Conservation (phyloP, 2,329 filamentous ascomycete species). For the Fusarium albidum region DNA sequence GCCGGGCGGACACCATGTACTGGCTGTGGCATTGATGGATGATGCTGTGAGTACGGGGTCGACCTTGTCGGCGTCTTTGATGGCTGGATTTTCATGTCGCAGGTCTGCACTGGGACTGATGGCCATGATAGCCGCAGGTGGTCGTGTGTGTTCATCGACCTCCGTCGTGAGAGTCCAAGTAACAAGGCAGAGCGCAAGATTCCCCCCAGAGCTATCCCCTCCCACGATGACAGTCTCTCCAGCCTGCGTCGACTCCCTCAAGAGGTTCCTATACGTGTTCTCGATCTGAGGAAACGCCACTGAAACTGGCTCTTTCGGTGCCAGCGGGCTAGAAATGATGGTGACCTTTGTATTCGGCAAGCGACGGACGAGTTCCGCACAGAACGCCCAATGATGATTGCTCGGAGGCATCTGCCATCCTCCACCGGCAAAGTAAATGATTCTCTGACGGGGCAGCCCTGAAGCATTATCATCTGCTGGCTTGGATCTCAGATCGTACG, state of each 20-base stretch:
- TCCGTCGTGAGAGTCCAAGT: conserved; percentile 45
- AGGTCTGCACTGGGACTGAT: conserved; percentile 57
- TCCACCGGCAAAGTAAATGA: conserved; percentile 66
- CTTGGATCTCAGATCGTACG: conserved; percentile 33
- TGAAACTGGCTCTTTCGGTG: conserved; percentile 59
- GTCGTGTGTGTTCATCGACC: conserved; percentile 21
- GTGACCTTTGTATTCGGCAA: conserved; percentile 52
- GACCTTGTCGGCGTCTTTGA: conserved; percentile 21
- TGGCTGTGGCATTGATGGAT: conserved; percentile 36
- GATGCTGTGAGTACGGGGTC: conserved; percentile 38
- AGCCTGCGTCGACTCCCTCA: conserved; percentile 47
- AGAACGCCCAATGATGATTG: conserved; percentile 60
- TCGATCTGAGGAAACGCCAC: conserved; percentile 56
- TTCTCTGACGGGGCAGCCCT: conserved; percentile 18
- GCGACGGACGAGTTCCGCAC: conserved; percentile 52
- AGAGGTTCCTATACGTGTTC: conserved; percentile 51
- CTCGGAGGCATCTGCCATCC: conserved; percentile 62
- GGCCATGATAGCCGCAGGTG: conserved; percentile 47
- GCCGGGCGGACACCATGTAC: conserved; percentile 34
- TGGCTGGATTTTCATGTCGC: conserved; percentile 30
- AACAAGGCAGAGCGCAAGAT: conserved; percentile 53
- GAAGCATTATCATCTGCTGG: too few relatives aligned
- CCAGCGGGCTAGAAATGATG: conserved; percentile 62
- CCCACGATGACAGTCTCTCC: conserved; percentile 56
- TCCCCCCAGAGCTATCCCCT: conserved; percentile 65